Evolutionary conservation across 2,329 filamentous ascomycete species (phyloP).

Genomic region (Ophiostoma montium): DNA sequence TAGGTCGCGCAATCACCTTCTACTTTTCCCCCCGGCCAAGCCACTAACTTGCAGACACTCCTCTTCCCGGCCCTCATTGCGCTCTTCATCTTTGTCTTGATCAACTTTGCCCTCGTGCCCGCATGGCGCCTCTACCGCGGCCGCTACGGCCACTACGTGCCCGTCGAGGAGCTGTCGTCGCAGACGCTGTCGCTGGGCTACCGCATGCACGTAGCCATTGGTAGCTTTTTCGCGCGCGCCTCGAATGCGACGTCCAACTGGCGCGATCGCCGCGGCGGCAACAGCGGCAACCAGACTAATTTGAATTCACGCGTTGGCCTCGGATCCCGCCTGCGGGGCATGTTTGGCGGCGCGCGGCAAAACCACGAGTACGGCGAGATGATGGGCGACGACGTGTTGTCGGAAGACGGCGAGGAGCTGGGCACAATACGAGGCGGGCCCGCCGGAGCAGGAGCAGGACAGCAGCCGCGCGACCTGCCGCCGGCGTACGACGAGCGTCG

Average conservation of each 20-base stretch:
- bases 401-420: slow-evolving; percentile 47
- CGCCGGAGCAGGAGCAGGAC: neutral
- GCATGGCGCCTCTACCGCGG: slow-evolving; percentile 55
- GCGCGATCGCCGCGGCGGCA: slow-evolving; percentile 28
- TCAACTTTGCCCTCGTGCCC: slow-evolving; percentile 52
- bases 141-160: slow-evolving; percentile 62
- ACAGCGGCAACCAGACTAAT: slow-evolving; percentile 17
- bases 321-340: slow-evolving; percentile 9
- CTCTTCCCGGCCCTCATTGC: slow-evolving; percentile 58
- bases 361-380: slow-evolving; percentile 19
- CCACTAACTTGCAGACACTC: slow-evolving; percentile 40
- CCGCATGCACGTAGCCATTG: slow-evolving; percentile 30
- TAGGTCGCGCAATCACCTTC: slow-evolving; percentile 10
- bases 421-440: slow-evolving; percentile 27
- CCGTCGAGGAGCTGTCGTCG: slow-evolving; percentile 47
- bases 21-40: too few species aligned
- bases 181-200: slow-evolving; percentile 41
- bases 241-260: slow-evolving; percentile 21
- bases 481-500: slow-evolving; percentile 38
- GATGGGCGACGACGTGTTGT: slow-evolving; percentile 25
- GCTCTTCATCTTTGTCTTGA: slow-evolving; percentile 50
- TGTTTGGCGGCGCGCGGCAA: slow-evolving; percentile 7
- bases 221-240: slow-evolving; percentile 22
- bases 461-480: neutral
- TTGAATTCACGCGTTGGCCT: neutral